These are phyloP conservation scores for Colletotrichum brevisporum DNA, from an alignment of 2,329 filamentous ascomycete species.

Conservation along the genomic window DNA sequence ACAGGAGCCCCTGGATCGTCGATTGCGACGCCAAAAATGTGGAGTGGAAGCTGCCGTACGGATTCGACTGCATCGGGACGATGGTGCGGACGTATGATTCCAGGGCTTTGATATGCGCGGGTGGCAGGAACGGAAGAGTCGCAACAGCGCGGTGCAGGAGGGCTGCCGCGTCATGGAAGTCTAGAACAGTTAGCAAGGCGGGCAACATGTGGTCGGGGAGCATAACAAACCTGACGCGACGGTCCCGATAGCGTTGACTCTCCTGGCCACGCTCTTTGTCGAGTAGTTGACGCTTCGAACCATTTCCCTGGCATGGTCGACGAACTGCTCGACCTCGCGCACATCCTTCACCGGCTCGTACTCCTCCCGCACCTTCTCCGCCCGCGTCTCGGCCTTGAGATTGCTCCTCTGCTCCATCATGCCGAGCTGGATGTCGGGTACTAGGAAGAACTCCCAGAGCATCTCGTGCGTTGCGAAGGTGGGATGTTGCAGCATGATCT, in stretches of 20 bases:
- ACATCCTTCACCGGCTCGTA: conserved; percentile 87
- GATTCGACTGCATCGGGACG: conserved; percentile 78
- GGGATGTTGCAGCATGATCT: conserved; percentile 87
- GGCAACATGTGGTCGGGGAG: neutral
- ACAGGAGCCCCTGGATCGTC: conserved; percentile 85
- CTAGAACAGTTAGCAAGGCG: conserved; percentile 52
- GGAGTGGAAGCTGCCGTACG: conserved; percentile 80
- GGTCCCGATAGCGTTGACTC: conserved; percentile 81
- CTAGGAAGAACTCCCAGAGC: conserved; percentile 98
- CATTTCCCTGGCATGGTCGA: conserved; percentile 90
- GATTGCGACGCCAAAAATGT: conserved; percentile 84
- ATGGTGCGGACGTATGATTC: conserved; percentile 78
- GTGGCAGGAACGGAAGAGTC: conserved; percentile 77
- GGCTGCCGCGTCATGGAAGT: conserved; percentile 77
- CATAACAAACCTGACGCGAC: conserved; percentile 68
- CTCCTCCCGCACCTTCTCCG: conserved; percentile 90
- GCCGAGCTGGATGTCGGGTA: conserved; percentile 90
- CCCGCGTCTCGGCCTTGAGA: conserved; percentile 85
- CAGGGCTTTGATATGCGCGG: conserved; percentile 77
- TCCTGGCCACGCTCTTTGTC: conserved; percentile 84
- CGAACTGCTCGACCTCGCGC: conserved; percentile 92
- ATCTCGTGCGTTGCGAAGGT: conserved; percentile 97
- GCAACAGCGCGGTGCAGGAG: conserved; percentile 67
- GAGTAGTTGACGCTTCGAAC: conserved; percentile 87
- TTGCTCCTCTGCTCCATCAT: conserved; percentile 92